Conservation (phyloP, 257 asterid genomes). For the Fraxinus excelsior region DNA sequence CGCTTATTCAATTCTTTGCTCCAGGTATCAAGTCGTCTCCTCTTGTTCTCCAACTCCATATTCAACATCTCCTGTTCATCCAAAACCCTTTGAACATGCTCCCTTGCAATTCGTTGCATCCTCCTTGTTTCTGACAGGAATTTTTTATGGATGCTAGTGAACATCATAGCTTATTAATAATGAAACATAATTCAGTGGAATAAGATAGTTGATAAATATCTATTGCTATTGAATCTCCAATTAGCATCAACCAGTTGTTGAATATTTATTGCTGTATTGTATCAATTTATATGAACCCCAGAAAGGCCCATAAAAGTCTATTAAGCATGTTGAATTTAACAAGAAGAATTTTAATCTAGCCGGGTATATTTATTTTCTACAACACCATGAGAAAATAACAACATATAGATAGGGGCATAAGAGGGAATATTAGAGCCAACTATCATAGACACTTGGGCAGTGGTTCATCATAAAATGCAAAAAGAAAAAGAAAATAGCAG, state of each 20-base stretch:
- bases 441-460: not conserved
- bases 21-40: constrained; percentile 69
- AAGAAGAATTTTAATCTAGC: not conserved
- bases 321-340: not conserved
- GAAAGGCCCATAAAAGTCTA: not conserved
- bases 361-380: not conserved
- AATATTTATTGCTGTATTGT: not conserved
- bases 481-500: not conserved
- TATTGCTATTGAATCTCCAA: constrained; percentile 5
- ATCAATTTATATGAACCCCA: not conserved
- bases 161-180: not conserved
- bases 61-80: constrained; percentile 75
- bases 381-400: not conserved
- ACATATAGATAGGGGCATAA: not conserved
- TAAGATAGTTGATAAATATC: not conserved
- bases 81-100: constrained; percentile 65
- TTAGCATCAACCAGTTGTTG: constrained; percentile 6
- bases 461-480: not conserved
- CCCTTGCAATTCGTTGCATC: constrained; percentile 73
- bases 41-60: constrained; percentile 65
- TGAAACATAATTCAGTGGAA: not conserved
- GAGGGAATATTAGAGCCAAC: not conserved
- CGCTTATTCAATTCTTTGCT: constrained; percentile 78
- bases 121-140: constrained; percentile 63
- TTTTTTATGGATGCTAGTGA: not conserved